These are phyloP conservation scores for Shiraia sp. DNA, from an alignment of 2,329 filamentous ascomycete species.

Conservation along the genomic window DNA sequence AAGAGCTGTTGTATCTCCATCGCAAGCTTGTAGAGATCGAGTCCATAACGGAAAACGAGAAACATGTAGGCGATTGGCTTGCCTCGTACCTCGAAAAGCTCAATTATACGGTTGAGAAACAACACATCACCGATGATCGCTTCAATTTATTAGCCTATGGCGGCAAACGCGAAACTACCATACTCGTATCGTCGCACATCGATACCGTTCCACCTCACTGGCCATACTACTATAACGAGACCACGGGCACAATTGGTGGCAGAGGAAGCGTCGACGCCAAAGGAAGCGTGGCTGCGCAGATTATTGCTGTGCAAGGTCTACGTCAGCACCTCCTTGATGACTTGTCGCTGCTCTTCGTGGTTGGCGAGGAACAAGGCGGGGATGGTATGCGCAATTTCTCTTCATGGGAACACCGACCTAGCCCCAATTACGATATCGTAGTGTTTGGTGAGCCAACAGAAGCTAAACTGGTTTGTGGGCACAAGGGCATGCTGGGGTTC, in stretches of 20 bases:
- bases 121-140: conserved; percentile 55
- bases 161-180: conserved; percentile 55
- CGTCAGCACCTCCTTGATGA: conserved; percentile 50
- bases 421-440: conserved; percentile 63
- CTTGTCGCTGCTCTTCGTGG: conserved; percentile 63
- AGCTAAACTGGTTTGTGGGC: conserved; percentile 81
- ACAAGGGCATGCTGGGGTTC: conserved; percentile 82
- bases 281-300: conserved; percentile 68
- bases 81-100: conserved; percentile 64
- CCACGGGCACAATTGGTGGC: conserved; percentile 63
- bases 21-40: conserved; percentile 73
- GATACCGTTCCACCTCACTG: conserved; percentile 73
- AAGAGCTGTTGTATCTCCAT: conserved; percentile 71
- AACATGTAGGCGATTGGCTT: conserved; percentile 69
- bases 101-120: conserved; percentile 66
- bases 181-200: conserved; percentile 80
- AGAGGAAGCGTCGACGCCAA: conserved; percentile 71
- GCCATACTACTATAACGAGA: conserved; percentile 62
- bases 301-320: conserved; percentile 66
- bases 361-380: conserved; percentile 81
- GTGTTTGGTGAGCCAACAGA: conserved; percentile 96
- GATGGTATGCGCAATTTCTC: conserved; percentile 71
- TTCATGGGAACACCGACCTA: conserved; percentile 32
- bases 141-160: conserved; percentile 79
- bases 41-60: conserved; percentile 72